Conservation (phyloP, 176 grass and related monocot species). For the Raddia distichophylla region DNA sequence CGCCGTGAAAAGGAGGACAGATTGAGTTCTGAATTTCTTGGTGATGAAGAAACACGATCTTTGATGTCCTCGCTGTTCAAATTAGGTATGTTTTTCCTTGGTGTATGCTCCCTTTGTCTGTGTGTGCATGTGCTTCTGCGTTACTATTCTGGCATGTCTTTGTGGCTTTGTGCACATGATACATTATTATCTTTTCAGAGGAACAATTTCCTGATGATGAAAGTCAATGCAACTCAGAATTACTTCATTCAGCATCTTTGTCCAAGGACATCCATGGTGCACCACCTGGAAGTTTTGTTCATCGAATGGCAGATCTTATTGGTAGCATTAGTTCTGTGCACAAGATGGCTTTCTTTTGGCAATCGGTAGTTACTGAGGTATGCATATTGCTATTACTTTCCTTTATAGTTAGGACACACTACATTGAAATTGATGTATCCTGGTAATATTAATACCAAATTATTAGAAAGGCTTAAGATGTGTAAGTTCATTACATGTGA, state of each 20-base stretch:
- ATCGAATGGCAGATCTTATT: conserved; percentile 70
- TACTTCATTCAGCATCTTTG: conserved; percentile 46
- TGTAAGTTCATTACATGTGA: conserved; percentile 16
- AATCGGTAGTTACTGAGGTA: conserved; percentile 67
- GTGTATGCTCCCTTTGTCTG: neutral
- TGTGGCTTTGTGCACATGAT: conserved; percentile 46
- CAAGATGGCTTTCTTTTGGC: conserved; percentile 93
- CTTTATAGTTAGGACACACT: conserved; percentile 3
- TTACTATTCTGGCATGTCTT: conserved; percentile 23
- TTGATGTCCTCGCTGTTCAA: conserved; percentile 70
- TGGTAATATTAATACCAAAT: conserved; percentile 14
- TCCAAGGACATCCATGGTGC: conserved; percentile 77
- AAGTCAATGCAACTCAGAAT: conserved; percentile 41
- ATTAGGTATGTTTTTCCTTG: conserved; percentile 53
- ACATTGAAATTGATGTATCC: neutral
- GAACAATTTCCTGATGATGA: conserved; percentile 41
- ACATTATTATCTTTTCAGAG: conserved; percentile 61
- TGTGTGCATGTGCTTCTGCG: neutral
- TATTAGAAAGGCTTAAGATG: conserved; percentile 12
- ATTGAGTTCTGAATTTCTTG: conserved; percentile 53
- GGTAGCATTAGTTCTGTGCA: conserved; percentile 76
- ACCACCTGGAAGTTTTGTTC: conserved; percentile 84
- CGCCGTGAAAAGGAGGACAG: conserved; percentile 85
- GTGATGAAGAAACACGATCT: conserved; percentile 78
- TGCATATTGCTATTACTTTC: conserved; percentile 31